Percentiles rank a stretch among this genome's conserved stretches.
Evolutionary conservation across 169 alveolate species (phyloP).

Genomic region (Eimeria tenella): DNA sequence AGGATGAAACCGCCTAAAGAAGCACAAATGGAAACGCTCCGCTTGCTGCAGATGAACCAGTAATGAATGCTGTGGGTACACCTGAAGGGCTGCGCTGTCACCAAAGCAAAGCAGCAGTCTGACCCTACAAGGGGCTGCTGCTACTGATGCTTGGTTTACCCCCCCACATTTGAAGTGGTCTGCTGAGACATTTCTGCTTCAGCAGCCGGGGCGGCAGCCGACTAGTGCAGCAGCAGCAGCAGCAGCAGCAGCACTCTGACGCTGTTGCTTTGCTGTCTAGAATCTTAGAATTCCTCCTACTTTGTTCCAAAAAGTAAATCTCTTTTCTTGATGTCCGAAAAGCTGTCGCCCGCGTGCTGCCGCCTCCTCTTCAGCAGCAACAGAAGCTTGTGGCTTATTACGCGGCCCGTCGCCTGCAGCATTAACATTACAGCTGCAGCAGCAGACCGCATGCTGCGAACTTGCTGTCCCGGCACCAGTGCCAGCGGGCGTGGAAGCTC

Average conservation of each 20-base stretch:
- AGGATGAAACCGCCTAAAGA: not conserved
- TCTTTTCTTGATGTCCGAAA: conserved; percentile 17
- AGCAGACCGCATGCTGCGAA: not conserved
- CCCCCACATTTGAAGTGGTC: not conserved
- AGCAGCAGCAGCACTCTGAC: not conserved
- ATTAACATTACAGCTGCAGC: not conserved
- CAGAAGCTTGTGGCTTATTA: conserved; percentile 24
- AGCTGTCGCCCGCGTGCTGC: conserved; percentile 50
- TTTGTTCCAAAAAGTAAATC: conserved; percentile 21
- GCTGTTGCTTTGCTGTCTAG: not conserved
- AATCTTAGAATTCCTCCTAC: not conserved
- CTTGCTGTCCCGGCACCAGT: not conserved
- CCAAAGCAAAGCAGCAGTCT: not conserved
- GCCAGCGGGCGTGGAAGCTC: not conserved
- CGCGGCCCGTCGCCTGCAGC: conserved; percentile 62
- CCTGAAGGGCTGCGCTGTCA: not conserved
- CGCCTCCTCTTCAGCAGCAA: conserved; percentile 39
- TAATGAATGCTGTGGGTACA: not conserved
- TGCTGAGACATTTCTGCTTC: not conserved
- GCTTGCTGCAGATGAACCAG: not conserved
- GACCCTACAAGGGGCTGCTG: not conserved
- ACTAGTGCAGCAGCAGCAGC: not conserved
- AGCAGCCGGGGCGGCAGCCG: not conserved
- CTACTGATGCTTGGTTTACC: not conserved
- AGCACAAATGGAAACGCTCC: not conserved